A percentile compares a stretch with the other conserved stretches of the same genome.
These are phyloP conservation scores for Mucor saturninus DNA, from an alignment of 371 early-diverging fungal genomes.

Conservation along the genomic window DNA sequence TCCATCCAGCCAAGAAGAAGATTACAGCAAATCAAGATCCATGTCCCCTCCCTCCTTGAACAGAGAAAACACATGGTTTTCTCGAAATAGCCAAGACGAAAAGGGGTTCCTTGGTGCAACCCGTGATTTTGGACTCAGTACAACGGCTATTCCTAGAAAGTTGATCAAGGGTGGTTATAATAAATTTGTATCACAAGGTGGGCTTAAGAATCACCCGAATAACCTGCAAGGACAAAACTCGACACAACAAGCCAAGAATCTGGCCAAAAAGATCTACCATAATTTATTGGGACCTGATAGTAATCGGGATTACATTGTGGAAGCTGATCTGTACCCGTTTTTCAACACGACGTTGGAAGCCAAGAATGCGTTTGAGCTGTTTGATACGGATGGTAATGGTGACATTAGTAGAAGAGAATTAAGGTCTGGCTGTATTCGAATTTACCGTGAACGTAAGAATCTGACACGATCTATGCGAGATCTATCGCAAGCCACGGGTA, in stretches of 20 bases:
- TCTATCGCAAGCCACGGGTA: slow-evolving; percentile 69
- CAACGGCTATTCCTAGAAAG: slow-evolving; percentile 38
- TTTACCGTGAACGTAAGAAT: slow-evolving; percentile 67
- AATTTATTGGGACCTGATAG: slow-evolving; percentile 39
- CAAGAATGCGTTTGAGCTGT: slow-evolving; percentile 67
- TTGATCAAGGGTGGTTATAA: slow-evolving; percentile 35
- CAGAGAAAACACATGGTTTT: slow-evolving; percentile 31
- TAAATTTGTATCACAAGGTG: slow-evolving; percentile 18
- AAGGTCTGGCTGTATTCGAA: slow-evolving; percentile 56
- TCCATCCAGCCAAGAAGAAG: slow-evolving; percentile 4
- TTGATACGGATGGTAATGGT: slow-evolving; percentile 75
- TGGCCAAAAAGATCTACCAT: slow-evolving; percentile 55
- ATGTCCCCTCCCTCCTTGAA: slow-evolving; percentile 10
- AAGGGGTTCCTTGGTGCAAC: slow-evolving; percentile 28
- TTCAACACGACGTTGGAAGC: slow-evolving; percentile 66
- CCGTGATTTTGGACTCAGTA: slow-evolving; percentile 28
- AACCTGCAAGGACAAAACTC: slow-evolving; percentile 28
- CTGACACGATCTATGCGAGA: slow-evolving; percentile 65
- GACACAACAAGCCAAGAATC: slow-evolving; percentile 48
- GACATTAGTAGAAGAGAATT: slow-evolving; percentile 69
- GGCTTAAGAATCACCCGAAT: not conserved
- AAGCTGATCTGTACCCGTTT: slow-evolving; percentile 58
- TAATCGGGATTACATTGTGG: slow-evolving; percentile 46
- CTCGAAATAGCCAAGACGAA: slow-evolving; percentile 31
- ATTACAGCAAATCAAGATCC: not conserved